phyloP scores from a whole-genome alignment of 1,284 basidiomycete genomes.

The Austroboletus niveus region DNA sequence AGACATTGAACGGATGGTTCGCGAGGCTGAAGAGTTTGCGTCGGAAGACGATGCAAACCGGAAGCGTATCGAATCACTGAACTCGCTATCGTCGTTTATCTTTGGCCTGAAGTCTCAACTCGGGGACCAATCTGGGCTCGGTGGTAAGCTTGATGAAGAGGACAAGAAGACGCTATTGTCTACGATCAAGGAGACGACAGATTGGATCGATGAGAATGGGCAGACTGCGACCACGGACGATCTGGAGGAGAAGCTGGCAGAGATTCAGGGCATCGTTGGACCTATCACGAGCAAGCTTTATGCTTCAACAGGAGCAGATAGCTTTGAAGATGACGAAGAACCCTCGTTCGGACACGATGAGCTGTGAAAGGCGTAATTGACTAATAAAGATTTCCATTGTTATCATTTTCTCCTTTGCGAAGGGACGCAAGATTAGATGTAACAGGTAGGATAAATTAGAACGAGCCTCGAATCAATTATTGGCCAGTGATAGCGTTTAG shows the following conservation, averaged over 20 bases:
- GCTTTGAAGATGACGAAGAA: conserved; percentile 53
- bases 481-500: conserved; percentile 5
- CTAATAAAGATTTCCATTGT: conserved; percentile 4
- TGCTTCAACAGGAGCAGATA: conserved; percentile 41
- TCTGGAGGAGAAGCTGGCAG: conserved; percentile 85
- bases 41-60: conserved; percentile 83
- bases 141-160: conserved; percentile 82
- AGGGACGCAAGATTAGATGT: not conserved
- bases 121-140: conserved; percentile 84
- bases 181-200: conserved; percentile 84
- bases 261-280: conserved; percentile 70
- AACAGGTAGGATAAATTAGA: conserved; percentile 11
- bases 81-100: conserved; percentile 73
- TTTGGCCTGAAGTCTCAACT: conserved; percentile 88
- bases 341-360: conserved; percentile 65
- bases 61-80: conserved; percentile 86
- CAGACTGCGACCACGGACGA: conserved; percentile 79
- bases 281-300: conserved; percentile 85
- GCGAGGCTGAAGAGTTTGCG: conserved; percentile 89
- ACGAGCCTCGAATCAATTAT: not conserved
- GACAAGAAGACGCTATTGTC: conserved; percentile 89
- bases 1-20: conserved; percentile 97
- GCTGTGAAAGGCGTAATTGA: conserved; percentile 39
- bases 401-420: conserved; percentile 7
- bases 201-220: conserved; percentile 90